phyloP scores from a whole-genome alignment of 2,329 filamentous ascomycete genomes.

The Diaporthe nobilis region DNA sequence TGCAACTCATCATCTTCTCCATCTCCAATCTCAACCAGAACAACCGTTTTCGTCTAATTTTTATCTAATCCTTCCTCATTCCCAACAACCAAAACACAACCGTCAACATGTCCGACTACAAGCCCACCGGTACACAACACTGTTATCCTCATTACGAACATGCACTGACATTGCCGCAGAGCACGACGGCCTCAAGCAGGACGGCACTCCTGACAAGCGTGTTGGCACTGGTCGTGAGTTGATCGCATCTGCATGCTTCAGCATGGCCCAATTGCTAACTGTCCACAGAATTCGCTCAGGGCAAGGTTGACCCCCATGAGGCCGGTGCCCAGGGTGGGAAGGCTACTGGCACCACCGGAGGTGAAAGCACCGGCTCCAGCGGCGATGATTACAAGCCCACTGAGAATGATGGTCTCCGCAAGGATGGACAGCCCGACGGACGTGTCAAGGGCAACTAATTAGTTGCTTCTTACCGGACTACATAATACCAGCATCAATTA shows the following conservation, averaged over 20 bases:
- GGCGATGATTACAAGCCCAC: conserved; percentile 33
- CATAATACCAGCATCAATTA: background rate
- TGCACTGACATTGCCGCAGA: background rate
- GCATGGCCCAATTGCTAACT: background rate
- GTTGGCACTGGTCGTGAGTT: conserved; percentile 28
- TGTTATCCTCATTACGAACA: background rate
- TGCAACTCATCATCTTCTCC: background rate
- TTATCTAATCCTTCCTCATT: background rate
- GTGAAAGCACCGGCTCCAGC: background rate
- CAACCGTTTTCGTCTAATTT: background rate
- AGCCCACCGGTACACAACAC: conserved; percentile 9
- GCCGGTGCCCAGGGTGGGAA: conserved; percentile 28
- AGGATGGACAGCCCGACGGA: conserved; percentile 33
- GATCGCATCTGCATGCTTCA: too few relatives aligned
- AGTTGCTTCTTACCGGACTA: too few relatives aligned
- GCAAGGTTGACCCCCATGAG: conserved; percentile 35
- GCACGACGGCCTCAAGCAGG: conserved; percentile 34
- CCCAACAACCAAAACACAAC: background rate
- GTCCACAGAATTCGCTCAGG: conserved; percentile 21
- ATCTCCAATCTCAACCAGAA: background rate
- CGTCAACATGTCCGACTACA: conserved; percentile 34
- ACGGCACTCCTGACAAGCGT: conserved; percentile 31
- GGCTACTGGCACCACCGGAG: background rate
- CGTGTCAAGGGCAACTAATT: conserved; percentile 31
- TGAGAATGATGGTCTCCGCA: conserved; percentile 26